These are phyloP conservation scores for Oenanthe sinensis DNA, from an alignment of 129 eudicot genomes.

Conservation along the genomic window DNA sequence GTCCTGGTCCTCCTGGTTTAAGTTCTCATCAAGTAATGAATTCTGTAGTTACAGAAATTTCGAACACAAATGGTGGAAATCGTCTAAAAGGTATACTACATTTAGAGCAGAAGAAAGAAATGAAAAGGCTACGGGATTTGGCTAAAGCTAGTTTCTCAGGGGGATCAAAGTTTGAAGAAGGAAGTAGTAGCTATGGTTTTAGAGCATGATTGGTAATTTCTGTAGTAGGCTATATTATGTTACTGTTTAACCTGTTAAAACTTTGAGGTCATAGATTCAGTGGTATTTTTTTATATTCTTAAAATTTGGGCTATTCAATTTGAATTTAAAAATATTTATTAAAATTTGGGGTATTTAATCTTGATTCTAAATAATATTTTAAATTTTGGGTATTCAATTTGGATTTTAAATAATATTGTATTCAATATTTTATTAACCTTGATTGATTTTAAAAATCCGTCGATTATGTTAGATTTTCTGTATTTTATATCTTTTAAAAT, in stretches of 20 bases:
- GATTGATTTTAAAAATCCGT: no score
- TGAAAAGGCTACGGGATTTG: constrained; percentile 16
- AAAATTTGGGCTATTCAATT: no score
- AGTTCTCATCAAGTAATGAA: background rate
- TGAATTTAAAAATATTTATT: no score
- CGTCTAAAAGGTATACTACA: constrained; percentile 9
- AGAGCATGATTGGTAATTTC: background rate
- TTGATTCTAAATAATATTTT: no score
- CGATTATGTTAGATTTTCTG: no score
- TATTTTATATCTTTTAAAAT: no score
- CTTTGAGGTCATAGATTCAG: background rate
- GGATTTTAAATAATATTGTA: no score
- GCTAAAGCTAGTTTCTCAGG: constrained; percentile 22
- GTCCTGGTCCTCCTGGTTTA: constrained; percentile 14
- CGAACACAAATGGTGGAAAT: constrained; percentile 1
- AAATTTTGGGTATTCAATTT: no score
- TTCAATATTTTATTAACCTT: no score
- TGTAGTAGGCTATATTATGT: background rate
- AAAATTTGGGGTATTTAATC: no score
- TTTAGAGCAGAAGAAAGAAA: constrained; percentile 13
- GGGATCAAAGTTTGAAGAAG: constrained; percentile 11
- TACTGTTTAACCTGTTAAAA: background rate
- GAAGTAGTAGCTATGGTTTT: constrained; percentile 14
- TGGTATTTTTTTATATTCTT: no score
- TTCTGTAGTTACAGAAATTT: background rate